A percentile compares a stretch with the other conserved stretches of the same genome.
Conservation (phyloP, 495 filamentous ascomycete species). For the Amphirosellinia nigrospora region DNA sequence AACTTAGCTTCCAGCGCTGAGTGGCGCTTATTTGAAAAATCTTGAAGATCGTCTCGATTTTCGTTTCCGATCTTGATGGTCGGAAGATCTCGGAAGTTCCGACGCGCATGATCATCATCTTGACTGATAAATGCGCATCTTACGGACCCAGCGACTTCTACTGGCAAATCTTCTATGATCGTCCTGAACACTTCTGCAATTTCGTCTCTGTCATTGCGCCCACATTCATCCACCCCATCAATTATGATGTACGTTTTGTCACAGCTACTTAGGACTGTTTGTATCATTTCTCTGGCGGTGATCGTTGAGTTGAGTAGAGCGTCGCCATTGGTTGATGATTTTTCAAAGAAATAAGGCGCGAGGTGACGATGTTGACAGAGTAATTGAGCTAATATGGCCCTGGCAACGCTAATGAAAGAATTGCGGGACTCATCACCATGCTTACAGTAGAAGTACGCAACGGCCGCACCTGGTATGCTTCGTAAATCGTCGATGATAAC, state of each 20-base stretch:
- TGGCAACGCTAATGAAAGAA: conserved; percentile 34
- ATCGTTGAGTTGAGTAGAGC: conserved; percentile 28
- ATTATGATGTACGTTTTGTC: conserved; percentile 41
- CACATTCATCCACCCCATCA: conserved; percentile 51
- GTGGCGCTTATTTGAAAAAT: background rate
- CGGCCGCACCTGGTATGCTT: background rate
- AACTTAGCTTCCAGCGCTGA: background rate
- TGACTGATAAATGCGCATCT: conserved; percentile 6
- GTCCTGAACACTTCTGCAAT: conserved; percentile 31
- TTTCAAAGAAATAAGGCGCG: conserved; percentile 40
- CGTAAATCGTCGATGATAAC: conserved; percentile 1
- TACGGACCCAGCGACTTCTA: background rate
- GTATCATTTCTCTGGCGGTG: conserved; percentile 19
- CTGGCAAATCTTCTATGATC: conserved; percentile 19
- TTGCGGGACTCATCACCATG: conserved; percentile 36
- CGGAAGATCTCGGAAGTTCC: background rate
- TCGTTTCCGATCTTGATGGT: background rate
- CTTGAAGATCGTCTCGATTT: background rate
- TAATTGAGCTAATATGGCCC: conserved; percentile 42
- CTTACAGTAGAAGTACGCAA: conserved; percentile 46
- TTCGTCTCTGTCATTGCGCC: conserved; percentile 30
- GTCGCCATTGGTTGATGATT: conserved; percentile 30
- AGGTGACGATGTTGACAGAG: conserved; percentile 36
- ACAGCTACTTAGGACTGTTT: conserved; percentile 28
- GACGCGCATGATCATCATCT: conserved; percentile 3